A percentile compares a stretch with the other conserved stretches of the same genome.
phyloP scores from a whole-genome alignment of 2,329 filamentous ascomycete species.

The Pseudogymnoascus sp. region DNA sequence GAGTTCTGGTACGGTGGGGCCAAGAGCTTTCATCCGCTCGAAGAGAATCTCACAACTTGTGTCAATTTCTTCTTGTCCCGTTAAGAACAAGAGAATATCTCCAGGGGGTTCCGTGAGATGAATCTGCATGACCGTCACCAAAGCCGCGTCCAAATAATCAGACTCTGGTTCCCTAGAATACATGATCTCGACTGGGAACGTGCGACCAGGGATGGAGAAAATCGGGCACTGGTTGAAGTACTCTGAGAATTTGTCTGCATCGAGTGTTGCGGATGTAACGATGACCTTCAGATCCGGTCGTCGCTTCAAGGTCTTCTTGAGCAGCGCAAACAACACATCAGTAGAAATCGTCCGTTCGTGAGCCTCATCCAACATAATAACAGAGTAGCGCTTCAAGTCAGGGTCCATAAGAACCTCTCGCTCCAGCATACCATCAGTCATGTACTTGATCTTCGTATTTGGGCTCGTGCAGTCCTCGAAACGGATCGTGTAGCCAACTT shows the following conservation, averaged over 20 bases:
- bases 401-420: conserved; percentile 91
- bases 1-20: conserved; percentile 82
- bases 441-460: conserved; percentile 93
- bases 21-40: conserved; percentile 93
- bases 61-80: conserved; percentile 96
- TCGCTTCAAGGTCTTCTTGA: conserved; percentile 88
- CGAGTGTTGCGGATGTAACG: conserved; percentile 90
- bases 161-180: conserved; percentile 93
- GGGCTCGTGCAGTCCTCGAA: conserved; percentile 92
- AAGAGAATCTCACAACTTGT: conserved; percentile 86
- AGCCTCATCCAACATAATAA: conserved; percentile 97
- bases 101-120: conserved; percentile 87
- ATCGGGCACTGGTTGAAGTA: conserved; percentile 97
- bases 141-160: conserved; percentile 86
- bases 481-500: conserved; percentile 95
- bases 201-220: conserved; percentile 91
- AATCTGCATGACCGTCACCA: conserved; percentile 98
- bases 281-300: conserved; percentile 88
- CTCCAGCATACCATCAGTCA: conserved; percentile 98
- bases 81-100: conserved; percentile 94
- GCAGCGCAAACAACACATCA: conserved; percentile 85
- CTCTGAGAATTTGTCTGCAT: conserved; percentile 93
- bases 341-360: conserved; percentile 96
- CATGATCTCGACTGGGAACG: conserved; percentile 91
- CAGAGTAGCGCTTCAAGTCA: conserved; percentile 81